Base-by-base conservation (phyloP, 768 basidiomycete genomes). In the Tubosaeta brunneosetosa region DNA sequence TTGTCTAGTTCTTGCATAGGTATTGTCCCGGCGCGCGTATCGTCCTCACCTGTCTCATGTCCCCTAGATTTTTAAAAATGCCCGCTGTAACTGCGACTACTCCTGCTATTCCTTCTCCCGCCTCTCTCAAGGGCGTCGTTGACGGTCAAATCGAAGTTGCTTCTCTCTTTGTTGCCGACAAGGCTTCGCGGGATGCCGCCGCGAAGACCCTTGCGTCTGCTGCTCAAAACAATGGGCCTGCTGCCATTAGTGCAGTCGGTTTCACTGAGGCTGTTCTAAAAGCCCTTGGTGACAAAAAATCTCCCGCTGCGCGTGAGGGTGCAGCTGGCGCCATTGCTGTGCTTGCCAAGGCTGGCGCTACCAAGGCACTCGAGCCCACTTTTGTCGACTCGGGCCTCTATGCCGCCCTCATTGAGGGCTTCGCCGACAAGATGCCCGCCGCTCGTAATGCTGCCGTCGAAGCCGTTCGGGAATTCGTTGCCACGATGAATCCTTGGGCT, bases 271-370 rank as follows among this genome's bases (percentile, higher is more conserved):
- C 90, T 62, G 71, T 83, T 57, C 63, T 91, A 71, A 90, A 88
- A 78, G 93, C 91, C 49, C 84, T 97, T 58, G 78, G 77, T 72
- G 92, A 97, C 84, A 98, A 97, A 83, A 97, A 94, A 78, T 90
- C 88, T 16, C 86, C 92, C 48, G 88, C 86, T 56, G 82, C 88
- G 58, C 92, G 94, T 68, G 91, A 97, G 73, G 91, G 86, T 61
- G 94, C 92, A 49, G 87, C 86, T 47, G 73, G 77, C 67, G 82
- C 87, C 67, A 73, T 97, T 65, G 70, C 74, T 47, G 74, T 78
- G 40, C 74, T 97, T 61, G 77, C 82, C 59, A 78, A 80, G 66
- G 76, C 82, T 53, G 89, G 87, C 60, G 87, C 86, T 44, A 74
- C 84, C 60, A 85, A 81, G 63, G 84, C 89, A 44, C 83, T 99